phyloP scores from a whole-genome alignment of 2,329 filamentous ascomycete species.

The Colletotrichum somersetense region DNA sequence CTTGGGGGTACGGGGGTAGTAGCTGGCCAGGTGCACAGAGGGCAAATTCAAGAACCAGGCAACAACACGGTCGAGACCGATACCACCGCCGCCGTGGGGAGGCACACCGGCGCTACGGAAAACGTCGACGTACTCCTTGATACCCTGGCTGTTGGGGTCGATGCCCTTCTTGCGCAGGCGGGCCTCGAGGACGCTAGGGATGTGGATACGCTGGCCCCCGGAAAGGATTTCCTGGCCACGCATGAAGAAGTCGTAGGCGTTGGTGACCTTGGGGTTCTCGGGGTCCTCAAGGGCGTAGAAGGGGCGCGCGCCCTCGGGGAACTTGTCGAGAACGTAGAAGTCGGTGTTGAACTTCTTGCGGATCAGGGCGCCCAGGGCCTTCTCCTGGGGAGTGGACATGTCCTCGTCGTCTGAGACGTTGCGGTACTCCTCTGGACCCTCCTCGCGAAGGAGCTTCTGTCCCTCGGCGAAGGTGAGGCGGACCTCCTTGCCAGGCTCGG shows the following conservation, averaged over 20 bases:
- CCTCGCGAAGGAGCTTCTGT: conserved; percentile 80
- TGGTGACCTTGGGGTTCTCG: conserved; percentile 70
- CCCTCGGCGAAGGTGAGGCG: conserved; percentile 83
- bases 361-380: conserved; percentile 88
- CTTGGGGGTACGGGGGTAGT: conserved; percentile 72
- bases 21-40: conserved; percentile 69
- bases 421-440: conserved; percentile 74
- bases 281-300: conserved; percentile 92
- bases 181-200: conserved; percentile 77
- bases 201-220: conserved; percentile 57
- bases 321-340: conserved; percentile 98
- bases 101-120: conserved; percentile 86
- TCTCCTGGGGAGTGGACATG: conserved; percentile 84
- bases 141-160: conserved; percentile 78
- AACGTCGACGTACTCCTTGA: conserved; percentile 90
- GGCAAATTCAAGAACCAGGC: conserved; percentile 72
- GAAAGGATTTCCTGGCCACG: conserved; percentile 93
- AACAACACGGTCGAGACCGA: conserved; percentile 89
- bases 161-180: conserved; percentile 85
- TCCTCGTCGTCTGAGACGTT: conserved; percentile 83
- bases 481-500: conserved; percentile 79
- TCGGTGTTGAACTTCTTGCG: conserved; percentile 92
- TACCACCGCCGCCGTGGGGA: conserved; percentile 91
- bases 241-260: conserved; percentile 86
- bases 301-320: conserved; percentile 87